A percentile compares a stretch with the other conserved stretches of the same genome.
phyloP scores from a whole-genome alignment of 1,284 basidiomycete species.

The Trichosporon sp. region DNA sequence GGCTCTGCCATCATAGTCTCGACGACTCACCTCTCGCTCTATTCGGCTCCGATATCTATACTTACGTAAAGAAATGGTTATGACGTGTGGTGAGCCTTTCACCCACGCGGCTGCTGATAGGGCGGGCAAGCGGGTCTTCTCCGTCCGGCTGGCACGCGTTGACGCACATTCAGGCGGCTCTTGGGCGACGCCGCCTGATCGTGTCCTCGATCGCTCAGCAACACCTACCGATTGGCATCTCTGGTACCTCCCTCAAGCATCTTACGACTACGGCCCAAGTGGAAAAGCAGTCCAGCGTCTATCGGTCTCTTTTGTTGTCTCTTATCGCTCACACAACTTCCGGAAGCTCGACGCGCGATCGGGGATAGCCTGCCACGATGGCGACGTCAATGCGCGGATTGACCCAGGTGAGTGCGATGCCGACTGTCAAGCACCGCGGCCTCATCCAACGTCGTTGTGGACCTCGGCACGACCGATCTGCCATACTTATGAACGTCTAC shows the following conservation, averaged over 20 bases:
- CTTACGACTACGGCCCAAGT: neutral
- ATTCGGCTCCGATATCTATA: neutral
- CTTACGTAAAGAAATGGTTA: neutral
- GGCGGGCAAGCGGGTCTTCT: neutral
- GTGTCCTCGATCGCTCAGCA: neutral
- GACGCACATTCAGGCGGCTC: neutral
- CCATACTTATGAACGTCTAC: neutral
- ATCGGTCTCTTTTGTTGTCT: neutral
- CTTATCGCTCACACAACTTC: neutral
- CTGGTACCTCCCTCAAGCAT: neutral
- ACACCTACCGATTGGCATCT: neutral
- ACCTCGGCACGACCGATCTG: too few species aligned
- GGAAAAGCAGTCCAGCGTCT: neutral
- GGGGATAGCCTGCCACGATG: constrained; percentile 51
- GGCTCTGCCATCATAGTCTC: neutral
- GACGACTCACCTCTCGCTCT: neutral
- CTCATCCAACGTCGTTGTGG: neutral
- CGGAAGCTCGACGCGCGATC: neutral
- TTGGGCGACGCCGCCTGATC: too few species aligned
- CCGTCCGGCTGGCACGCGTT: neutral
- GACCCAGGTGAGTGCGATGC: constrained; percentile 61
- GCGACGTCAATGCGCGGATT: constrained; percentile 81
- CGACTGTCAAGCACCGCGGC: neutral
- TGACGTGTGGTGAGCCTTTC: neutral
- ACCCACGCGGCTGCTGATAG: neutral